Evolutionary conservation across 192 early-diverging fungal genomes (phyloP).

Genomic region (Coemansia umbellata): DNA sequence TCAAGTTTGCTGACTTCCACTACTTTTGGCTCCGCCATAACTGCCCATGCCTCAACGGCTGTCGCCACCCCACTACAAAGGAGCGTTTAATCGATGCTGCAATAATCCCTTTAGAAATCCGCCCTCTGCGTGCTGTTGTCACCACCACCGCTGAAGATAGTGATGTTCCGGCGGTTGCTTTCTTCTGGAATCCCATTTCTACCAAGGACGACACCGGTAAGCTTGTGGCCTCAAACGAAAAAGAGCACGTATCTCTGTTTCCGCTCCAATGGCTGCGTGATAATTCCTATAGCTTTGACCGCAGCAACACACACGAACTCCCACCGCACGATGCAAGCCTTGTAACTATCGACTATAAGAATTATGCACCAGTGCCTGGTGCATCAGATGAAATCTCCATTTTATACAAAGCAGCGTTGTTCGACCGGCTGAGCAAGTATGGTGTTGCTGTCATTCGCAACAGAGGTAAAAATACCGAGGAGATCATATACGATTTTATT

Average conservation of each 20-base stretch:
- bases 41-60: conserved; percentile 50
- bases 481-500: conserved; percentile 53
- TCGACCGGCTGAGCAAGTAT: conserved; percentile 29
- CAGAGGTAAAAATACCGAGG: conserved; percentile 42
- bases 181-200: conserved; percentile 42
- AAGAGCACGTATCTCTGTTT: conserved; percentile 36
- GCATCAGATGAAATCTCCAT: background rate
- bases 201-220: conserved; percentile 36
- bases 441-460: conserved; percentile 49
- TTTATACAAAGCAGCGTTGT: conserved; percentile 27
- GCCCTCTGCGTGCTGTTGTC: conserved; percentile 25
- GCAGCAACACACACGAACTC: conserved; percentile 23
- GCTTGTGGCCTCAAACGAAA: conserved; percentile 21
- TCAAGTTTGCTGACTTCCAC: conserved; percentile 37
- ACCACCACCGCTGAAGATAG: background rate
- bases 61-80: conserved; percentile 37
- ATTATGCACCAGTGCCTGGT: conserved; percentile 6
- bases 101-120: conserved; percentile 42
- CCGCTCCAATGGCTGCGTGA: conserved; percentile 36
- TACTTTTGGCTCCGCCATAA: conserved; percentile 55
- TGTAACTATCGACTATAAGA: conserved; percentile 38
- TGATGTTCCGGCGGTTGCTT: conserved; percentile 14
- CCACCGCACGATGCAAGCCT: conserved; percentile 36
- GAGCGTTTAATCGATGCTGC: conserved; percentile 49
- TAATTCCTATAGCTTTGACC: conserved; percentile 38